Evolutionary conservation across 2,329 filamentous ascomycete species (phyloP), one percentile per base, ranked within the genome.

Genomic region (Pyricularia sp.): DNA sequence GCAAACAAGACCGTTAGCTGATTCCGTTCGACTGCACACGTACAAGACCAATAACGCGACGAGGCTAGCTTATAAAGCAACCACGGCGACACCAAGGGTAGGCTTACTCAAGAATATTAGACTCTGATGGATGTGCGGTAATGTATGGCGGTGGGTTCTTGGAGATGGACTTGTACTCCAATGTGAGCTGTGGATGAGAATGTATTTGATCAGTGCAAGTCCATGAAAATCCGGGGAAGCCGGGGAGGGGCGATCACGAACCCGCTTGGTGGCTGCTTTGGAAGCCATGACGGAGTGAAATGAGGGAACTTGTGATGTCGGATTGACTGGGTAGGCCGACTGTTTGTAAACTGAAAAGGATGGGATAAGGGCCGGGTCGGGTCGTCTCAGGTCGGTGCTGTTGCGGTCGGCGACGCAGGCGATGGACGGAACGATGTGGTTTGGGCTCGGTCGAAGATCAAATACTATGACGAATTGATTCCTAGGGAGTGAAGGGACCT

Each of bases 91-190:
- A 28, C 28, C 58, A 30, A 30, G 25, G 59, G 10, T 23, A 23
- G n/a, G 68, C 86, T 70, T 81, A 92, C 90, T 97, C 94, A 65
- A 97, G 86, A 72, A 97, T 97, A 78, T 97, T 97, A 61, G 87
- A 86, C 73, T 97, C 94, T 58, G 93, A 96, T 12, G 93, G 93
- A 77, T 97, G 93, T 17, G 94, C 93, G 67, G 88, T 85, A 74
- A 97, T 97, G 81, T 92, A 97, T 68, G 93, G 93, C 50, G 93
- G 93, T 12, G 94, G 93, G 75, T 93, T 94, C 74, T 87, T 83
- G 20, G 84, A 83, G 73, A 88, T 88, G 71, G 82, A 81, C 77
- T 88, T 88, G 80, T 86, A 88, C 75, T 88, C 86, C 78, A 85
- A 84, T 73, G 86, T 86, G 77, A 88, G 83, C 85, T 87, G 72